Evolutionary conservation across 768 basidiomycete species (phyloP).

Genomic region (Pulveroboletus sp.): DNA sequence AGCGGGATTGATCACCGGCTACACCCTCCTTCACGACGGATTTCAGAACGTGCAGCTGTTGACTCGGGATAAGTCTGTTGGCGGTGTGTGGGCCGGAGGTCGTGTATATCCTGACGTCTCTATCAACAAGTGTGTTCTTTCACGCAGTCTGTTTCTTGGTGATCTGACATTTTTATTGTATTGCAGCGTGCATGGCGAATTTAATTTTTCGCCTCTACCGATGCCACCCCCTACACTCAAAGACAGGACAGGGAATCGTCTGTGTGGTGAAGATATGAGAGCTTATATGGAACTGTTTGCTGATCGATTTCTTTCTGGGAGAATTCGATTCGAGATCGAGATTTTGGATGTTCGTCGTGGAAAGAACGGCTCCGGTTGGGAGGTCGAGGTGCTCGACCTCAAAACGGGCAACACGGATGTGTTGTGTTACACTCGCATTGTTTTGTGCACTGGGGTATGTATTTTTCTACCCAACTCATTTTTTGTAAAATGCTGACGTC

Average conservation of each 20-base stretch:
- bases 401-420: slow-evolving; percentile 23
- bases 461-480: neutral
- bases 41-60: slow-evolving; percentile 54
- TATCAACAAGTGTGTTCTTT: slow-evolving; percentile 56
- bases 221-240: slow-evolving; percentile 47
- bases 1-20: slow-evolving; percentile 58
- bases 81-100: slow-evolving; percentile 59
- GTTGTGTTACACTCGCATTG: slow-evolving; percentile 46
- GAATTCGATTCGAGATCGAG: slow-evolving; percentile 46
- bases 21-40: slow-evolving; percentile 55
- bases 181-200: slow-evolving; percentile 62
- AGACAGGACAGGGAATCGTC: slow-evolving; percentile 39
- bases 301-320: slow-evolving; percentile 41
- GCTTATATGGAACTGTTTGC: slow-evolving; percentile 57
- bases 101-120: slow-evolving; percentile 55
- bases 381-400: slow-evolving; percentile 36
- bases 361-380: slow-evolving; percentile 38
- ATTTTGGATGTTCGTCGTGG: slow-evolving; percentile 43
- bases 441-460: slow-evolving; percentile 58
- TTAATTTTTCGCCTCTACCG: slow-evolving; percentile 50
- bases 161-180: neutral
- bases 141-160: neutral
- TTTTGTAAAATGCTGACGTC: neutral
- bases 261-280: slow-evolving; percentile 53
- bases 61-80: slow-evolving; percentile 52